These are phyloP conservation scores for Talaromyces sp. DNA, from an alignment of 2,329 filamentous ascomycete genomes.

Conservation along the genomic window DNA sequence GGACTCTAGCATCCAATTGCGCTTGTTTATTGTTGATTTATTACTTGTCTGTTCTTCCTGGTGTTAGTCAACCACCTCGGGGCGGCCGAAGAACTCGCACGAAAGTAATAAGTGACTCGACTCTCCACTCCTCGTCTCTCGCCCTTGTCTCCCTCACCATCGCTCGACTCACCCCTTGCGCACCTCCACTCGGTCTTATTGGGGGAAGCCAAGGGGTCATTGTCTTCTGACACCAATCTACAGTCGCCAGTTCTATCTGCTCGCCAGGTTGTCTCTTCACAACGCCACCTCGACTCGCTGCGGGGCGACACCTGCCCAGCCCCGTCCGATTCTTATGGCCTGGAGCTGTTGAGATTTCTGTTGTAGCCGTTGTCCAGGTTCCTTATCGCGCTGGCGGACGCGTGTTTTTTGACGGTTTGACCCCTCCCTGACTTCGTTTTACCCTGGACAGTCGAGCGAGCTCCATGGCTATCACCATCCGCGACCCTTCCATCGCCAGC, in stretches of 20 bases:
- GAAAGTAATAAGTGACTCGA: background rate
- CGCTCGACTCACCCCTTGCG: constrained; percentile 9
- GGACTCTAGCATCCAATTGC: constrained; percentile 1
- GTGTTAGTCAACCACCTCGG: background rate
- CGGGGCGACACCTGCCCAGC: constrained; percentile 9
- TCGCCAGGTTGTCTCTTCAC: background rate
- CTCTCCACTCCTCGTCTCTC: background rate
- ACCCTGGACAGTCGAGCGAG: constrained; percentile 6
- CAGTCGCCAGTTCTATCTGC: background rate
- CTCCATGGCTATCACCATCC: constrained; percentile 12
- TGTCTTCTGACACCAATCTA: background rate
- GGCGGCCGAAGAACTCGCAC: background rate
- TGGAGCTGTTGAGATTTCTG: constrained; percentile 4
- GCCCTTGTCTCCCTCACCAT: constrained; percentile 12
- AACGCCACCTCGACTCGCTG: background rate
- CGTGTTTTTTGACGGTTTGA: constrained; percentile 2
- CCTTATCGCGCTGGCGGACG: constrained; percentile 10
- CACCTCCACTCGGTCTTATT: constrained; percentile 10
- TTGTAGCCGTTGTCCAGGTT: constrained; percentile 10
- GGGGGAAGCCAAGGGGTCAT: constrained; percentile 12
- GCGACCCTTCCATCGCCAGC: constrained; percentile 11
- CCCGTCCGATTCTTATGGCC: constrained; percentile 11
- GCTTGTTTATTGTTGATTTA: background rate
- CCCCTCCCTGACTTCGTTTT: background rate
- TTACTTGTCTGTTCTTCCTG: background rate